Evolutionary conservation across 176 grass and related monocot genomes (phyloP), one percentile per base, ranked within the genome.

Genomic region (Bolboschoenus planiculmis): DNA sequence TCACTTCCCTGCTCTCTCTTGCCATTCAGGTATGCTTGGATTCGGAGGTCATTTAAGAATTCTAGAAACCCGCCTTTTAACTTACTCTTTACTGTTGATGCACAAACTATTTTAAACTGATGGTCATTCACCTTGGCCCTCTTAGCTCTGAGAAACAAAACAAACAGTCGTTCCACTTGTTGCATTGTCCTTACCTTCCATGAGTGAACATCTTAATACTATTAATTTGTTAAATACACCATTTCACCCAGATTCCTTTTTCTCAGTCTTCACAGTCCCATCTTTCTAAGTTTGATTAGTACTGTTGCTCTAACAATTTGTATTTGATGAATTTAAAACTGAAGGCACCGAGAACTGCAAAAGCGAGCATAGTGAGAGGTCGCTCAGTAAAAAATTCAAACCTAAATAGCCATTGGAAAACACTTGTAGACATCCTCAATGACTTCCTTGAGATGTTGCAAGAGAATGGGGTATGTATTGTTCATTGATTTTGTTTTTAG

Each of bases 381-480:
- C 82, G 77, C 15, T 90, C 85, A 57, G 78, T 85, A 40, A 70
- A 85, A 63, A 86, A 86, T 82, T 87, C 85, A 40, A 88, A 87
- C 81, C 88, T 92, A 89, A 81, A 66, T 62, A 94, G 83, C 87
- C 85, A 94, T 76, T 97, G 92, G 95, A 84, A 91, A 78, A 84
- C 21, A 23, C 83, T 97, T 34, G 79, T 97, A 33, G 79, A 89
- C 37, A 86, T 89, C 88, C 88, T 98, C 29, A 90, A 89, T 77
- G 88, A 91, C 26, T 88, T 98, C 34, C 74, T 95, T 50, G 81
- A 84, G 85, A 90, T 40, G 50, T 88, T 98, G 73, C 89, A 98
- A 95, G 89, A 87, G 85, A 95, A 98, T 82, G 94, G 89, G 92
- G 95, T 98, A 90, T 93, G 85, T 79, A 85, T 11, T 83, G 35